Base-by-base conservation (phyloP, 768 basidiomycete species). In the Sarcodon sp. region DNA sequence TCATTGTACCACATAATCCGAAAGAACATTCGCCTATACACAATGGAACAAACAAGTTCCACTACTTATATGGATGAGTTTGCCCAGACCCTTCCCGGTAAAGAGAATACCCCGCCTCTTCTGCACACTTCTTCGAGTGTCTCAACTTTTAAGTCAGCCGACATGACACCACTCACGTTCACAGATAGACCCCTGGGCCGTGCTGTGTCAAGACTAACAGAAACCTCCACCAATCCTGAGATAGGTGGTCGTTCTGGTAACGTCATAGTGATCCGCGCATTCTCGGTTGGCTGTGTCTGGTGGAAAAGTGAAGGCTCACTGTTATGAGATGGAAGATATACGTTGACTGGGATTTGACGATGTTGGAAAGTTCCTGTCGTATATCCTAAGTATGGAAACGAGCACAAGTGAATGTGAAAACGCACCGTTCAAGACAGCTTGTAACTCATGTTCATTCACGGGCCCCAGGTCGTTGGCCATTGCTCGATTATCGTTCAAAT, bases 311-410 rank as follows among this genome's bases (percentile, higher is more conserved):
- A 32, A 18, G 58, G 58, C 44, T 52, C 47, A 47, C 53, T 48
- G 44, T 57, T 45, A 61, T 61, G 33, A 10, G 72, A 65, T 3
- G 79, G 77, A 41, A 88, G 65, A 55, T 71, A 76, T 10, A 87
- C 68, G 48, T 81, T 86, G 41, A 88, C 83, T 3, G 87, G 86
- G 38, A 90, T 83, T 55, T 73, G 75, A 13, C 66, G 69, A 0
- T 82, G 80, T 5, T 55, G 60, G 41, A 73, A 59, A 0, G 71
- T 70, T 4, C 80, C 80, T 83, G 54, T 44, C 15, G 15, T 4
- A 27, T 27, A 37, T 35, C 45, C 36, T 31, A 35, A 45, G 21
- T 12, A 15, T 18, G 10, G 31, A 35, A 16, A 7, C 48, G 6
- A 32, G 1, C 16, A 1, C 1, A 13, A 5, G 3, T 6, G 32